phyloP scores from a whole-genome alignment of 345 rosid genomes.

The Laguncularia racemosa region DNA sequence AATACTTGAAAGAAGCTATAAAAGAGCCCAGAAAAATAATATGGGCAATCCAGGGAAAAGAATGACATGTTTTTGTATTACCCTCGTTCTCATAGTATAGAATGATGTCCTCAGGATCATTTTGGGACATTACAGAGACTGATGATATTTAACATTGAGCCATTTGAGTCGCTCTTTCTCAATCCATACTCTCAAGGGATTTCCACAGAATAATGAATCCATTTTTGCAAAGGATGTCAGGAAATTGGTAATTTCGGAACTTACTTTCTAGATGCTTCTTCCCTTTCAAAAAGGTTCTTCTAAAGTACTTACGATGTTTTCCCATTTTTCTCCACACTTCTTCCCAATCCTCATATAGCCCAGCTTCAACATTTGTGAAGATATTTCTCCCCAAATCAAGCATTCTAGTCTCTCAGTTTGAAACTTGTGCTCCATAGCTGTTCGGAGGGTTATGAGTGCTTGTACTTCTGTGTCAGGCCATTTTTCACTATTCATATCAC shows the following conservation, averaged over 20 bases:
- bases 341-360: constrained; percentile 54
- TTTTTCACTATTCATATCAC: constrained; percentile 30
- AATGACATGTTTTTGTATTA: too few species aligned
- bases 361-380: constrained; percentile 41
- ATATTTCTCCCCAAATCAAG: constrained; percentile 62
- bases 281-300: constrained; percentile 32
- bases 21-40: too few species aligned
- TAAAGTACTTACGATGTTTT: constrained; percentile 69
- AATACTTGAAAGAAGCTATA: too few species aligned
- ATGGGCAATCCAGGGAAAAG: too few species aligned
- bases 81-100: background rate
- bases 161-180: background rate
- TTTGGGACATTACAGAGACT: background rate
- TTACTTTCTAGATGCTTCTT: constrained; percentile 35
- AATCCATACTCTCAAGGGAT: constrained; percentile 4
- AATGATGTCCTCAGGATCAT: background rate
- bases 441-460: constrained; percentile 51
- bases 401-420: constrained; percentile 25
- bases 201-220: constrained; percentile 19
- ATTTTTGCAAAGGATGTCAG: constrained; percentile 30
- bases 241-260: constrained; percentile 47
- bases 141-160: background rate
- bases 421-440: constrained; percentile 35
- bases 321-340: constrained; percentile 88
- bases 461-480: constrained; percentile 79